phyloP scores from a whole-genome alignment of 768 basidiomycete species.

The Tricholoma sp. region DNA sequence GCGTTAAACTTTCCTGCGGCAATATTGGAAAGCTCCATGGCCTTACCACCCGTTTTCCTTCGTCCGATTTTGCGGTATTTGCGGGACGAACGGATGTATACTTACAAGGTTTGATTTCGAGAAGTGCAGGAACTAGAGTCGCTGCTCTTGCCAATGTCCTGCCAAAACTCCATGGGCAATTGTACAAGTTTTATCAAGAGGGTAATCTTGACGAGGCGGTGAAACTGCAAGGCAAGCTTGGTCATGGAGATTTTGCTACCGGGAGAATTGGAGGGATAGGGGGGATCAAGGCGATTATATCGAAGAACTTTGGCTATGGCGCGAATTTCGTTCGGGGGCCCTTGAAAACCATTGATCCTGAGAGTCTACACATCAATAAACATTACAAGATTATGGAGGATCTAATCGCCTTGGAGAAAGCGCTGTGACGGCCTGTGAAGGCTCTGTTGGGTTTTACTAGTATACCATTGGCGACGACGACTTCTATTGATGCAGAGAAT shows the following conservation, averaged over 20 bases:
- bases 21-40: constrained; percentile 82
- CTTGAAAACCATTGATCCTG: constrained; percentile 34
- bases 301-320: constrained; percentile 64
- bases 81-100: constrained; percentile 73
- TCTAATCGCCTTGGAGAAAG: constrained; percentile 42
- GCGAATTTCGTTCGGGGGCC: constrained; percentile 42
- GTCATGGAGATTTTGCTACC: constrained; percentile 63
- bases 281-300: constrained; percentile 61
- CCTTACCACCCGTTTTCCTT: constrained; percentile 52
- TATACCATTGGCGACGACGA: too few relatives aligned
- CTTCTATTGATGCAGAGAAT: too few relatives aligned
- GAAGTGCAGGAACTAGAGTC: constrained; percentile 63
- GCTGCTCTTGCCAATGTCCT: constrained; percentile 58
- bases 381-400: constrained; percentile 38
- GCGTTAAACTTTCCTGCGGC: constrained; percentile 81
- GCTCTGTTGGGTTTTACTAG: background rate
- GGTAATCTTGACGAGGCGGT: constrained; percentile 57
- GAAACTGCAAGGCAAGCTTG: constrained; percentile 53
- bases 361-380: constrained; percentile 32
- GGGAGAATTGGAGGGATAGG: constrained; percentile 62
- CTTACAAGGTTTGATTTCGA: constrained; percentile 54
- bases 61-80: constrained; percentile 60
- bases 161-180: constrained; percentile 50
- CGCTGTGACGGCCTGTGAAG: constrained; percentile 12
- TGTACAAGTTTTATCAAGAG: constrained; percentile 45